Evolutionary conservation across 2,329 filamentous ascomycete genomes (phyloP).

Genomic region (Metarhizium guizhouense): DNA sequence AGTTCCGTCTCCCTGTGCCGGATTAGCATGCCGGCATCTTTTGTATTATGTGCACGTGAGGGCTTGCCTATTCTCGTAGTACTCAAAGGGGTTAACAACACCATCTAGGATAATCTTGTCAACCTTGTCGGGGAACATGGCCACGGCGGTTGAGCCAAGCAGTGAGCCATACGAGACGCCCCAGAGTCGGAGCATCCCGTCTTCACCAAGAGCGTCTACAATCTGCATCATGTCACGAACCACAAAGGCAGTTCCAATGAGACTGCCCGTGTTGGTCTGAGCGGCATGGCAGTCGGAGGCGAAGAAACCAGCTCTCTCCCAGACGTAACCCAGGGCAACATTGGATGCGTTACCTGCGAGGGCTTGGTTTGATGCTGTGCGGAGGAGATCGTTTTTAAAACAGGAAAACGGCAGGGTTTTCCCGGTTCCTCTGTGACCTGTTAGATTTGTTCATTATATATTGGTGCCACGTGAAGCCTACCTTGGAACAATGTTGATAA

Average conservation of each 20-base stretch:
- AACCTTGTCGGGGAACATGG: conserved; percentile 29
- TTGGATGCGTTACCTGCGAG: conserved; percentile 12
- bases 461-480: conserved; percentile 4
- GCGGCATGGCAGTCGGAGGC: conserved; percentile 11
- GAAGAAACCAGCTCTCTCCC: conserved; percentile 14
- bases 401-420: conserved; percentile 18
- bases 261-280: conserved; percentile 19
- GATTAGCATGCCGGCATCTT: background rate
- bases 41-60: too few relatives aligned
- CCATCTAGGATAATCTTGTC: conserved; percentile 24
- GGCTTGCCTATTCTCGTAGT: conserved; percentile 13
- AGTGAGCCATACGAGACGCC: conserved; percentile 31
- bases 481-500: conserved; percentile 19
- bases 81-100: conserved; percentile 22
- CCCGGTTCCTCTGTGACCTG: conserved; percentile 15
- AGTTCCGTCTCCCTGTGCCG: conserved; percentile 14
- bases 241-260: conserved; percentile 33
- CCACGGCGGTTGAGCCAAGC: conserved; percentile 26
- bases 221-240: conserved; percentile 35
- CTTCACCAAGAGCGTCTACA: conserved; percentile 31
- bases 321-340: conserved; percentile 11
- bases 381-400: conserved; percentile 4
- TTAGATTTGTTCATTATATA: background rate
- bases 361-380: background rate
- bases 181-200: conserved; percentile 30